Conservation (phyloP, 2,329 filamentous ascomycete species). For the Cladophialophora carrionii region DNA sequence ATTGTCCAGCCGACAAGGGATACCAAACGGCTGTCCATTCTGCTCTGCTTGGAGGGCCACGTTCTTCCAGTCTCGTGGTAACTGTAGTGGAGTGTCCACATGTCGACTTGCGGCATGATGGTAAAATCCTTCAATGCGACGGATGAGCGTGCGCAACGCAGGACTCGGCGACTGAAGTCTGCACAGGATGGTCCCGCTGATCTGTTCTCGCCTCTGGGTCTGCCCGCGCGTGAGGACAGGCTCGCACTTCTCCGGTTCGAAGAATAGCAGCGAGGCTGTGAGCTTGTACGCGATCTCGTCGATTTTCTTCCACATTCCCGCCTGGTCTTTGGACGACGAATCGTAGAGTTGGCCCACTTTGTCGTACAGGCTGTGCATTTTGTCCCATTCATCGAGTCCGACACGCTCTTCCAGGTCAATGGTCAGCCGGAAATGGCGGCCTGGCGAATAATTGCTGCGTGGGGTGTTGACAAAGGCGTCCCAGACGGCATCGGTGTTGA, state of each 20-base stretch:
- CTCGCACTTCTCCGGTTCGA: slow-evolving; percentile 4
- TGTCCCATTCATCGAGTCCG: slow-evolving; percentile 11
- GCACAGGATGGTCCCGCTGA: slow-evolving; percentile 11
- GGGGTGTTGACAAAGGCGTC: slow-evolving; percentile 12
- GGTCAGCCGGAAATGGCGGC: slow-evolving; percentile 4
- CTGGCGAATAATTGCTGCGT: slow-evolving; percentile 4
- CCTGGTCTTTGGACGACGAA: background rate
- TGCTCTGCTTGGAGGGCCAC: background rate
- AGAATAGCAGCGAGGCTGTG: slow-evolving; percentile 11
- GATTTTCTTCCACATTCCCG: slow-evolving; percentile 6
- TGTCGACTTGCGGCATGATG: background rate
- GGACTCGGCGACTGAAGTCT: background rate
- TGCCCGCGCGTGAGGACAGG: background rate
- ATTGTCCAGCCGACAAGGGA: slow-evolving; percentile 8
- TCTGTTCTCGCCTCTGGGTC: background rate
- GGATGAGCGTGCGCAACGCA: slow-evolving; percentile 1
- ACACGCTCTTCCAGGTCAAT: slow-evolving; percentile 3
- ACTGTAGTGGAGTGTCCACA: background rate
- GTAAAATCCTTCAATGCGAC: slow-evolving; percentile 10
- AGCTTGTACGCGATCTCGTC: slow-evolving; percentile 8
- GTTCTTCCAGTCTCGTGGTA: background rate
- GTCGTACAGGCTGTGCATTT: slow-evolving; percentile 1
- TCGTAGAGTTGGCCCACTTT: slow-evolving; percentile 1
- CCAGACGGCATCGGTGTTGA: slow-evolving; percentile 12
- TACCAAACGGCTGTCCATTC: background rate